phyloP scores from a whole-genome alignment of 192 early-diverging fungal genomes.

The Borealophlyctis nickersoniae region DNA sequence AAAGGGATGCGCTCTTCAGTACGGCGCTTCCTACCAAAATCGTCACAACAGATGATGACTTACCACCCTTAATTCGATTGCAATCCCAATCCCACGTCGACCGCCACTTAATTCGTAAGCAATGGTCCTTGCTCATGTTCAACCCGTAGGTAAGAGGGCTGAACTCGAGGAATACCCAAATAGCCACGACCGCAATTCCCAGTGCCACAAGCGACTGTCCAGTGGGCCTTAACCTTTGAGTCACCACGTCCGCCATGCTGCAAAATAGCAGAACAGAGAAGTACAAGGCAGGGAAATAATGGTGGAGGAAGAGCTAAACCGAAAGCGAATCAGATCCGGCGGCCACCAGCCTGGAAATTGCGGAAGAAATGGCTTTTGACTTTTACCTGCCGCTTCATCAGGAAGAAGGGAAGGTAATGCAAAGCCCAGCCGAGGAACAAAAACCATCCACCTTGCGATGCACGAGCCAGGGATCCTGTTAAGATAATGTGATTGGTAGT shows the following conservation, averaged over 20 bases:
- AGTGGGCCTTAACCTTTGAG: constrained; percentile 38
- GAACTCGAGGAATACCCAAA: constrained; percentile 64
- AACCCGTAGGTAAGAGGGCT: constrained; percentile 84
- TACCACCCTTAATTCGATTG: constrained; percentile 15
- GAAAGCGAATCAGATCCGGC: background rate
- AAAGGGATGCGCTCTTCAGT: too few species aligned
- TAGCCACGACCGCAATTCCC: constrained; percentile 49
- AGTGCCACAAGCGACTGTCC: constrained; percentile 19
- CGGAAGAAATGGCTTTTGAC: constrained; percentile 6
- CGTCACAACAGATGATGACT: too few species aligned
- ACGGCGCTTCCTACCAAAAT: too few species aligned
- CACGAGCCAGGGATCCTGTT: constrained; percentile 16
- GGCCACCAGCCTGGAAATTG: constrained; percentile 1
- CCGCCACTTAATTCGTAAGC: constrained; percentile 75
- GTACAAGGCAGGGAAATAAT: constrained; percentile 93
- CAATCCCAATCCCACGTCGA: constrained; percentile 84
- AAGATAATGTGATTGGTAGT: constrained; percentile 21
- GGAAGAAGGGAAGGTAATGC: constrained; percentile 86
- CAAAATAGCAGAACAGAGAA: constrained; percentile 75
- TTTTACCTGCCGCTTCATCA: constrained; percentile 76
- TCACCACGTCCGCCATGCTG: constrained; percentile 69
- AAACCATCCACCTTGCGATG: constrained; percentile 41
- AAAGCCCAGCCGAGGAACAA: constrained; percentile 73
- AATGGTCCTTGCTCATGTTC: constrained; percentile 69
- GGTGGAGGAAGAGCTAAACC: constrained; percentile 75